Base-by-base conservation (phyloP, 371 early-diverging fungal species). In the Homolaphlyctis polyrhiza region DNA sequence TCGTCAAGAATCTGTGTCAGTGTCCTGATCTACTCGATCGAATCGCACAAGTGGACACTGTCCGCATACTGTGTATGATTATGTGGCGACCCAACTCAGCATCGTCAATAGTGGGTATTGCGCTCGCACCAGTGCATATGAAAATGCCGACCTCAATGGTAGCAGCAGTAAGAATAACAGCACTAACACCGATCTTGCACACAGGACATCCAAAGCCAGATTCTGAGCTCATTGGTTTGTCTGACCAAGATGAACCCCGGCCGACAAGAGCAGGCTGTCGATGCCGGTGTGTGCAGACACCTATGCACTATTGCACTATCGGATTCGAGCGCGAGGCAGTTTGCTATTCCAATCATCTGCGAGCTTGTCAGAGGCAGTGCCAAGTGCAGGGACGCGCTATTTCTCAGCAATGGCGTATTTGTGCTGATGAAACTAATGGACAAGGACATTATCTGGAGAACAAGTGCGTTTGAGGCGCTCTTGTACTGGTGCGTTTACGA, bases 1-100 rank as follows among this genome's bases (percentile, higher is more conserved):
- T 58, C 5, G 48, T 64, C 14, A 64, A 64, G 35, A 64, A 64
- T 35, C 33, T 64, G 23, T 64, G 64, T 35, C 35, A 57, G 47
- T 23, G 50, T n/a, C 47, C 64, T n/a, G 64, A 57, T 18, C 34
- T 58, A 25, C 33, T 51, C 2, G 45, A 36, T 23, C 32, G n/a
- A 3, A 51, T 64, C 27, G 57, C 57, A 16, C 8, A 11, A 23
- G n/a, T n/a, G 16, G 57, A 34, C 47, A 30, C 27, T 6, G 39
- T 63, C 21, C 49, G 49, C 23, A 55, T 39, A 11, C n/a, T 62
- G 13, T 58, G 59, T 16, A 36, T 25, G 18, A 45, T 45, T 45
- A 16, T 45, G 16, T 45, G 45, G 45, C 16, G 45, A 45, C n/a
- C n/a, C n/a, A n/a, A n/a, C n/a, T n/a, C n/a, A n/a, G n/a, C n/a